Percentiles rank a stretch among this genome's conserved stretches.
These are phyloP conservation scores for Globisporangium iwayamae DNA, from an alignment of 352 stramenopile species.

Conservation along the genomic window DNA sequence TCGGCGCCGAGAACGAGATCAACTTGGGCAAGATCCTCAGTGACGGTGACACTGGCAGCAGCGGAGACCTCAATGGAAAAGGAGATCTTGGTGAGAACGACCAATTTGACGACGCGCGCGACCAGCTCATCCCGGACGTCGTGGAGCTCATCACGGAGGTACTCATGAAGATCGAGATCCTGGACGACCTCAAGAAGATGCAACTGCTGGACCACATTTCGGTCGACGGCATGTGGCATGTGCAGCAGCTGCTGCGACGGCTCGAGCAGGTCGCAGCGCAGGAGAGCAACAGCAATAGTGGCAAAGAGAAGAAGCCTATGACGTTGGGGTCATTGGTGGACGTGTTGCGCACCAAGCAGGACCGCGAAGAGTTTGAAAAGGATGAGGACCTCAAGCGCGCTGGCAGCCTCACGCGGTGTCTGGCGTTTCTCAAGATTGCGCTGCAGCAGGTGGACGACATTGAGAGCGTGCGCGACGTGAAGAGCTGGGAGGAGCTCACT, in stretches of 20 bases:
- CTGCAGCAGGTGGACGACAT: conserved; percentile 38
- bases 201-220: conserved; percentile 79
- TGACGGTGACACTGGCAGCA: not conserved
- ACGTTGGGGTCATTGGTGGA: conserved; percentile 33
- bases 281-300: conserved; percentile 6
- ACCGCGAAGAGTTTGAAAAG: conserved; percentile 13
- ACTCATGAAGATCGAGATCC: conserved; percentile 62
- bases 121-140: conserved; percentile 56
- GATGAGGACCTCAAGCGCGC: conserved; percentile 38
- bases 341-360: conserved; percentile 15
- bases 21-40: conserved; percentile 6
- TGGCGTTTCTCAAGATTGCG: conserved; percentile 53
- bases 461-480: conserved; percentile 21
- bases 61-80: not conserved
- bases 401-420: conserved; percentile 38
- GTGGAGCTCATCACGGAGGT: conserved; percentile 75
- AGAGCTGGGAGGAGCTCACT: conserved; percentile 36
- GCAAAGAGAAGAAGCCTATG: conserved; percentile 1
- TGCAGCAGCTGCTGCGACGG: conserved; percentile 46
- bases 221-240: conserved; percentile 71
- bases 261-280: conserved; percentile 22
- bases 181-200: conserved; percentile 82
- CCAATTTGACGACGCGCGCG: conserved; percentile 26
- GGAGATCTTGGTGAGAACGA: conserved; percentile 13
- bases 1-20: conserved; percentile 53